Conservation (phyloP, 345 rosid genomes). For the Camelina sativa region DNA sequence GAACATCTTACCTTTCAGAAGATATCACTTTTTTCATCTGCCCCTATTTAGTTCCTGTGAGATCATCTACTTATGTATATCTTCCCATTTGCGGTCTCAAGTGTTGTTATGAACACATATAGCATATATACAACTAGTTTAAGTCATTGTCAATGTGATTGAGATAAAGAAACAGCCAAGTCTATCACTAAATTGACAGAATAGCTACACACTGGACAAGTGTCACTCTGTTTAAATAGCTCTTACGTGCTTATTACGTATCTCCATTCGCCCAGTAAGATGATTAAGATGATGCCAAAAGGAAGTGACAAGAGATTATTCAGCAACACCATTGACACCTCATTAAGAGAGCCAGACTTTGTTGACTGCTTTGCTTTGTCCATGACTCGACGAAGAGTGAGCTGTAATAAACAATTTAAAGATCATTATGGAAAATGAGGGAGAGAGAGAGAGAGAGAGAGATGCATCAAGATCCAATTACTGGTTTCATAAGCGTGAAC, state of each 20-base stretch:
- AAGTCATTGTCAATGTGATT: conserved; percentile 15
- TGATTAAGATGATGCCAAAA: conserved; percentile 65
- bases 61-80: neutral
- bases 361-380: conserved; percentile 88
- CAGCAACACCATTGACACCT: conserved; percentile 90
- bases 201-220: conserved; percentile 9
- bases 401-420: conserved; percentile 50
- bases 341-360: conserved; percentile 75
- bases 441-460: neutral
- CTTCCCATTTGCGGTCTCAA: neutral
- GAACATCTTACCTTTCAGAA: conserved; percentile 5
- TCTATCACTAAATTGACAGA: neutral
- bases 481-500: conserved; percentile 21
- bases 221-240: neutral
- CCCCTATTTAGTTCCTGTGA: neutral
- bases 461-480: conserved; percentile 25
- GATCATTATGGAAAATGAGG: neutral
- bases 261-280: conserved; percentile 74
- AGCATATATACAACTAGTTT: conserved; percentile 17
- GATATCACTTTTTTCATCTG: neutral
- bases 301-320: conserved; percentile 87
- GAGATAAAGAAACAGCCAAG: conserved; percentile 17
- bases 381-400: conserved; percentile 77
- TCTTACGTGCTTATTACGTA: conserved; percentile 75
- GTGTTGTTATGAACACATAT: neutral